Evolutionary conservation across 331 rosid genomes (phyloP).

Genomic region (Pyrus hybrid): DNA sequence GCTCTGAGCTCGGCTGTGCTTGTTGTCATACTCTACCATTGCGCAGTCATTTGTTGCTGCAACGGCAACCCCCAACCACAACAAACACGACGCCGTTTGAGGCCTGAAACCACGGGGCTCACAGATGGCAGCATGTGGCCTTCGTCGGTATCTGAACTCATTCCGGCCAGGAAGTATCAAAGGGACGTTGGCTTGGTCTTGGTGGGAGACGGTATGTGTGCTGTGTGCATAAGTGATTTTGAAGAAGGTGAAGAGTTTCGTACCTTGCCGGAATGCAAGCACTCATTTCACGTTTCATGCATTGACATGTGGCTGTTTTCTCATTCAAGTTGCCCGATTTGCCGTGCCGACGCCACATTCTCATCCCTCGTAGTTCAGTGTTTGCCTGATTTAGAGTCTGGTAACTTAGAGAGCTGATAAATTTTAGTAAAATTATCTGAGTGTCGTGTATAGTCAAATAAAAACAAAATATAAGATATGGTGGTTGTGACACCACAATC

Average conservation of each 20-base stretch:
- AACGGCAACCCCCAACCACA: not conserved
- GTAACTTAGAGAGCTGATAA: not conserved
- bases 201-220: constrained; percentile 26
- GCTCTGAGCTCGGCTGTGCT: constrained; percentile 14
- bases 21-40: constrained; percentile 20
- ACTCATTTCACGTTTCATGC: constrained; percentile 47
- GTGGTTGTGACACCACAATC: not conserved
- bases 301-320: constrained; percentile 55
- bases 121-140: not conserved
- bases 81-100: not conserved
- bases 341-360: constrained; percentile 30
- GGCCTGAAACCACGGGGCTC: not conserved
- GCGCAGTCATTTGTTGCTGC: constrained; percentile 14
- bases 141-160: not conserved
- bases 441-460: too few species aligned
- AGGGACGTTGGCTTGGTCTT: not conserved
- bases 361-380: not conserved
- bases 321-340: constrained; percentile 46
- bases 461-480: too few species aligned
- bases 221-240: constrained; percentile 46
- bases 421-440: too few species aligned
- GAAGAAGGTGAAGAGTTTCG: constrained; percentile 51
- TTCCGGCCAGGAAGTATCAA: constrained; percentile 33
- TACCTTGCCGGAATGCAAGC: constrained; percentile 41
- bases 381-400: not conserved